Conservation (phyloP, 352 stramenopile species). For the Globisporangium cederbergense region DNA sequence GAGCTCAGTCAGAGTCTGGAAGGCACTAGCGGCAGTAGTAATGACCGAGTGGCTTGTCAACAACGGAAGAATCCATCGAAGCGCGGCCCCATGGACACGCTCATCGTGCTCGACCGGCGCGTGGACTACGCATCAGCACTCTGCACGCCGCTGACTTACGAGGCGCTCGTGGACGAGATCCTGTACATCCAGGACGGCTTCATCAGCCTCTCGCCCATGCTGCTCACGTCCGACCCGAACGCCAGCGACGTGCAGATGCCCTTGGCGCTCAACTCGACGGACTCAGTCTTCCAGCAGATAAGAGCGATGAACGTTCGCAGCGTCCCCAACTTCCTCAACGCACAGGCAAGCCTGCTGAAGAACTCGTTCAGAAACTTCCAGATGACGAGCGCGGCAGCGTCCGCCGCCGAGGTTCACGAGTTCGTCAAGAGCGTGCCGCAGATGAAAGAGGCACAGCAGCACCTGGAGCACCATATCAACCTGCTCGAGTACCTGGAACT, state of each 20-base stretch:
- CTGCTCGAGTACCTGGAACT: conserved; percentile 48
- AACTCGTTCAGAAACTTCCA: conserved; percentile 56
- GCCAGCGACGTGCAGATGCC: conserved; percentile 18
- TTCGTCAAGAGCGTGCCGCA: conserved; percentile 66
- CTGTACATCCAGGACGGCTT: conserved; percentile 64
- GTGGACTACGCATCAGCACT: conserved; percentile 69
- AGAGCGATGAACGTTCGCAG: conserved; percentile 62
- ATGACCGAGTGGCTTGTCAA: neutral
- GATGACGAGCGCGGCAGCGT: conserved; percentile 32
- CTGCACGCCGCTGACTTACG: conserved; percentile 67
- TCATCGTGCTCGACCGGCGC: conserved; percentile 67
- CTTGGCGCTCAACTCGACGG: conserved; percentile 56
- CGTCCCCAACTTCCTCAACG: conserved; percentile 46
- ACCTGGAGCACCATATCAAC: conserved; percentile 59
- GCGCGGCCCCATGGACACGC: conserved; percentile 38
- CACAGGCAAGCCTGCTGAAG: conserved; percentile 48
- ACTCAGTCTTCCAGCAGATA: conserved; percentile 53
- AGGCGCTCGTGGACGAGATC: conserved; percentile 64
- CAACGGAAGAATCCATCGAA: neutral
- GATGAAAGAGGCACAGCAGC: conserved; percentile 53
- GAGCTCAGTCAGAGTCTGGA: conserved; percentile 33
- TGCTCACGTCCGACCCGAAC: conserved; percentile 37
- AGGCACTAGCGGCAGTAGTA: neutral
- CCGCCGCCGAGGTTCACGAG: conserved; percentile 59
- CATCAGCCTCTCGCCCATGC: conserved; percentile 30